These are phyloP conservation scores for Phylloporus arenicola DNA, from an alignment of 768 basidiomycete genomes.

Conservation along the genomic window DNA sequence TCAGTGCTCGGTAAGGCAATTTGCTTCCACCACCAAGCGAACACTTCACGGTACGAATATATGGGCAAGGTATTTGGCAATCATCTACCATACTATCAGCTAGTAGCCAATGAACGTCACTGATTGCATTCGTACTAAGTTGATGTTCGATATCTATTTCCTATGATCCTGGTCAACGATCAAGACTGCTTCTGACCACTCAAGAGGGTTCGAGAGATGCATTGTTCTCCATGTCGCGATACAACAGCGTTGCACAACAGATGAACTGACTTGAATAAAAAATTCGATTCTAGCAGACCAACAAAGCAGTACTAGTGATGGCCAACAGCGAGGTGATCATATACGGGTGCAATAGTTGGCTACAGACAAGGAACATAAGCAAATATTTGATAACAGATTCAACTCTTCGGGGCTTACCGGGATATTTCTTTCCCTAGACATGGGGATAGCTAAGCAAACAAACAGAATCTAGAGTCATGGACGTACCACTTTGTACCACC, in stretches of 20 bases:
- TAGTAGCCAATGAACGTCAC: no score
- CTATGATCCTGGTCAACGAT: no score
- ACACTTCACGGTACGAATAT: no score
- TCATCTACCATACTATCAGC: no score
- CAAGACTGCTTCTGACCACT: background rate
- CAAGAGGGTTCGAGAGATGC: background rate
- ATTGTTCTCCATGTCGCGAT: background rate
- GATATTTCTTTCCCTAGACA: constrained; percentile 70
- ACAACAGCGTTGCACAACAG: background rate
- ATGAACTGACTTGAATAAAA: background rate
- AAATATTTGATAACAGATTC: background rate
- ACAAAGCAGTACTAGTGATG: constrained; percentile 22
- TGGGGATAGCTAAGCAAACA: background rate
- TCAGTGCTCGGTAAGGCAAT: no score
- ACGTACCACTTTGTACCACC: constrained; percentile 96
- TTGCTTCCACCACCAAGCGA: no score
- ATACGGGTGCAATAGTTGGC: constrained; percentile 60
- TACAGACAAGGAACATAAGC: constrained; percentile 24
- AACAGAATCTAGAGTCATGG: background rate
- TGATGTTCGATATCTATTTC: no score
- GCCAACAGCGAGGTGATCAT: constrained; percentile 48
- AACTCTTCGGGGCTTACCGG: constrained; percentile 48
- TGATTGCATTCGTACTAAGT: no score
- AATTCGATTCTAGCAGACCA: background rate
- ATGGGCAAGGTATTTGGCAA: no score